These are phyloP conservation scores for Ceratocystis colombiana DNA, from an alignment of 2,329 filamentous ascomycete species.

Conservation along the genomic window DNA sequence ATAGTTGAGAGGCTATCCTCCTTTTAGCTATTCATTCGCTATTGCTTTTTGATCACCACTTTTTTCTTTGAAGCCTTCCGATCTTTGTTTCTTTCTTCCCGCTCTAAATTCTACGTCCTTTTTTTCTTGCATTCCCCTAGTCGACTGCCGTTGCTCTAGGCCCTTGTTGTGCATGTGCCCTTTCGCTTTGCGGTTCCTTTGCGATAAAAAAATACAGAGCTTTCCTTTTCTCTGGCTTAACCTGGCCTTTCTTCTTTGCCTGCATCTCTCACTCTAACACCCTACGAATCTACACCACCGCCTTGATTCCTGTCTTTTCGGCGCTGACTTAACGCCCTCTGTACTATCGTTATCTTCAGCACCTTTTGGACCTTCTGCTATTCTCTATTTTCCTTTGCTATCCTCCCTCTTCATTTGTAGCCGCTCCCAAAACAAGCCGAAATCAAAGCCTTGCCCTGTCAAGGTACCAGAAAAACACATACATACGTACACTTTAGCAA, in stretches of 20 bases:
- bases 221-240: conserved; percentile 24
- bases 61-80: not conserved
- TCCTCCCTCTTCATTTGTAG: not conserved
- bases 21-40: not conserved
- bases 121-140: not conserved
- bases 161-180: conserved; percentile 2
- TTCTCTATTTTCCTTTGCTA: not conserved
- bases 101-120: not conserved
- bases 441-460: not conserved
- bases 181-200: conserved; percentile 1
- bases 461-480: conserved; percentile 23
- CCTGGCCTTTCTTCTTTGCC: conserved; percentile 16
- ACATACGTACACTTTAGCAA: conserved; percentile 25
- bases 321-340: not conserved
- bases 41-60: not conserved
- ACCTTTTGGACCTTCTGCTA: not conserved
- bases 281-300: too few species aligned
- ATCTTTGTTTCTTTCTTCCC: not conserved
- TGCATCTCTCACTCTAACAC: not conserved
- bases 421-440: too few species aligned
- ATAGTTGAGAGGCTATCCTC: too few species aligned
- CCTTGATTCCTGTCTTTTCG: too few species aligned
- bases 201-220: conserved; percentile 11
- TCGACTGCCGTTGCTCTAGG: not conserved
- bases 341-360: not conserved